These are phyloP conservation scores for Flaveria ramosissima DNA, from an alignment of 129 eudicot genomes.

Conservation along the genomic window DNA sequence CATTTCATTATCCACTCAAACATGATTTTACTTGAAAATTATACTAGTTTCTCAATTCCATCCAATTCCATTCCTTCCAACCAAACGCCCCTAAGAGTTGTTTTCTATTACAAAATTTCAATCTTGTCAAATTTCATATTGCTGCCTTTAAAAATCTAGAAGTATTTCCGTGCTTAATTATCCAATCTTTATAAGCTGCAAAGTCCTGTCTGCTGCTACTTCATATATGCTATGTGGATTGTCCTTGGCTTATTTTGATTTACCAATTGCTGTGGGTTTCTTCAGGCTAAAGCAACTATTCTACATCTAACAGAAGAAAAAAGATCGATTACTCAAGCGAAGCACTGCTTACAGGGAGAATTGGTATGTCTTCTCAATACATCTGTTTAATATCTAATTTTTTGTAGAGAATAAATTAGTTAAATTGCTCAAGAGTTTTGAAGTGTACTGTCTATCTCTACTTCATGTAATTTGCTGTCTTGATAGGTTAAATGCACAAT, in stretches of 20 bases:
- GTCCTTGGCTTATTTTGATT: background rate
- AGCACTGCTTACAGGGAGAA: constrained; percentile 42
- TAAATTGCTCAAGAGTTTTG: background rate
- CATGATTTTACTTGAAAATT: too few relatives aligned
- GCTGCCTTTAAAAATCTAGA: constrained; percentile 2
- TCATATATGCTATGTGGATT: constrained; percentile 17
- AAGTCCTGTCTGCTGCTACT: background rate
- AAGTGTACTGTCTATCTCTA: background rate
- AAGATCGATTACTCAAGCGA: constrained; percentile 39
- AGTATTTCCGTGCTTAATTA: background rate
- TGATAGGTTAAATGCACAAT: constrained; percentile 5
- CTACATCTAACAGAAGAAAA: constrained; percentile 41
- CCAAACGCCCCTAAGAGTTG: background rate
- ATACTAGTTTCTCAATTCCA: too few relatives aligned
- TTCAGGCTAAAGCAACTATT: constrained; percentile 42
- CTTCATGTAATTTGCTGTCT: background rate
- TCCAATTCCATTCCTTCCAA: too few relatives aligned
- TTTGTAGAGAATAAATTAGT: background rate
- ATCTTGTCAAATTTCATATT: background rate
- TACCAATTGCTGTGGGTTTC: constrained; percentile 29
- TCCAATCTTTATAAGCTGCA: constrained; percentile 23
- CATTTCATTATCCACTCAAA: too few relatives aligned
- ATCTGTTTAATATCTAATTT: background rate
- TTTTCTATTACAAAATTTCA: background rate
- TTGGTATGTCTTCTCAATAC: constrained; percentile 27